phyloP scores from a whole-genome alignment of 805 yeast genomes.

The baker's yeast (Saccharomyces cerevisiae) region DNA sequence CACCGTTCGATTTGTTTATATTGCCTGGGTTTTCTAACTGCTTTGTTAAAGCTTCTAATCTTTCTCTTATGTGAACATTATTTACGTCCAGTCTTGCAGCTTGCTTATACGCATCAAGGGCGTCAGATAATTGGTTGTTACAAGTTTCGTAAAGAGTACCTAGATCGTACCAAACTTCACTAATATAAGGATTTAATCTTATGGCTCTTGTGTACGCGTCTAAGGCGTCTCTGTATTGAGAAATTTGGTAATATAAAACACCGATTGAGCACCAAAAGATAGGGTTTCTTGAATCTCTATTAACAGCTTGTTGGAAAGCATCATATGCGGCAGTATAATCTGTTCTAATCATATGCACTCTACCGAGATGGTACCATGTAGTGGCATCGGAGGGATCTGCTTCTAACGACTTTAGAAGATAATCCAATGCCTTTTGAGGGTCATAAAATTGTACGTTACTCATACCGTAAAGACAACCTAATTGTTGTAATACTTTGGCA shows the following conservation, averaged over 20 bases:
- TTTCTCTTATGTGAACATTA: slow-evolving; percentile 87
- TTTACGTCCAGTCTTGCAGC: slow-evolving; percentile 93
- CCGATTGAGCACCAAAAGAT: slow-evolving; percentile 97
- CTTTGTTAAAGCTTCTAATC: slow-evolving; percentile 76
- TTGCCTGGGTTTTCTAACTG: slow-evolving; percentile 30
- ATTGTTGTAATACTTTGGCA: slow-evolving; percentile 90
- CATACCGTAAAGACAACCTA: slow-evolving; percentile 84
- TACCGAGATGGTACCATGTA: slow-evolving; percentile 93
- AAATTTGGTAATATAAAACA: slow-evolving; percentile 89
- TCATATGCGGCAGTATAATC: slow-evolving; percentile 96
- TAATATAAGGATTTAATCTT: slow-evolving; percentile 86
- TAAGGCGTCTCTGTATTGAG: slow-evolving; percentile 92
- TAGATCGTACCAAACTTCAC: slow-evolving; percentile 97
- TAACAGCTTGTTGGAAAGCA: slow-evolving; percentile 97
- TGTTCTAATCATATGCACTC: slow-evolving; percentile 93
- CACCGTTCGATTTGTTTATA: background rate
- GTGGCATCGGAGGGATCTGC: slow-evolving; percentile 88
- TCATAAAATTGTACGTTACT: slow-evolving; percentile 58
- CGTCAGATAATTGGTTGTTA: slow-evolving; percentile 90
- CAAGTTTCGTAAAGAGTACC: slow-evolving; percentile 97
- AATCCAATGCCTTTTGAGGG: slow-evolving; percentile 72
- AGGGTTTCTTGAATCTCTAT: slow-evolving; percentile 92
- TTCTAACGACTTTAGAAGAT: slow-evolving; percentile 80
- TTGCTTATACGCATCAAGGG: slow-evolving; percentile 92
- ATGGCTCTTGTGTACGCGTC: slow-evolving; percentile 98